Evolutionary conservation across 2,329 filamentous ascomycete species (phyloP).

Genomic region (Aspergillus tanneri): DNA sequence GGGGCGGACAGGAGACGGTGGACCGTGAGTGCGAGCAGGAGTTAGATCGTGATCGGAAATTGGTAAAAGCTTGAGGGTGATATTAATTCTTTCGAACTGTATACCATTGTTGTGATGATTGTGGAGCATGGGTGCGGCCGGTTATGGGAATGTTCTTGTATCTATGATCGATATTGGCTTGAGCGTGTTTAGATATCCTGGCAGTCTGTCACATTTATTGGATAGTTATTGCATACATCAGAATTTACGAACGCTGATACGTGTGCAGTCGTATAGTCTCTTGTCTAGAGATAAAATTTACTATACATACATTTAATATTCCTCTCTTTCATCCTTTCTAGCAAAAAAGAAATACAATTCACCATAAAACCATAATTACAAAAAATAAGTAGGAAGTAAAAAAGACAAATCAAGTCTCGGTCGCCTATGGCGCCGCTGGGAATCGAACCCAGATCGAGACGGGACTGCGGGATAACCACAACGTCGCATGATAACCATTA

Average conservation of each 20-base stretch:
- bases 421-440: conserved; percentile 22
- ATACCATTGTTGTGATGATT: neutral
- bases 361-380: neutral
- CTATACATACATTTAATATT: conserved; percentile 1
- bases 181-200: conserved; percentile 28
- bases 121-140: conserved; percentile 3
- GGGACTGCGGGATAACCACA: conserved; percentile 20
- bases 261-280: no score
- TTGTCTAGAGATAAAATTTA: neutral
- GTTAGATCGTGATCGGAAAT: conserved; percentile 31
- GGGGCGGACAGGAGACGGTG: conserved; percentile 24
- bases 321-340: no score
- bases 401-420: conserved; percentile 16
- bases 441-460: conserved; percentile 27
- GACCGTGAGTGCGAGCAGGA: conserved; percentile 25
- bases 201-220: conserved; percentile 11
- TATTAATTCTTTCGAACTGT: conserved; percentile 13
- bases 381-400: conserved; percentile 1
- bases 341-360: neutral
- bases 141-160: conserved; percentile 7
- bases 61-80: conserved; percentile 27
- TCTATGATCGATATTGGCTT: conserved; percentile 14
- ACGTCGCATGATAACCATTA: conserved; percentile 26
- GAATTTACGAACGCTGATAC: no score
- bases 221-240: conserved; percentile 8